Conservation (phyloP, 1,284 basidiomycete species). For the Ceratobasidium sp. region DNA sequence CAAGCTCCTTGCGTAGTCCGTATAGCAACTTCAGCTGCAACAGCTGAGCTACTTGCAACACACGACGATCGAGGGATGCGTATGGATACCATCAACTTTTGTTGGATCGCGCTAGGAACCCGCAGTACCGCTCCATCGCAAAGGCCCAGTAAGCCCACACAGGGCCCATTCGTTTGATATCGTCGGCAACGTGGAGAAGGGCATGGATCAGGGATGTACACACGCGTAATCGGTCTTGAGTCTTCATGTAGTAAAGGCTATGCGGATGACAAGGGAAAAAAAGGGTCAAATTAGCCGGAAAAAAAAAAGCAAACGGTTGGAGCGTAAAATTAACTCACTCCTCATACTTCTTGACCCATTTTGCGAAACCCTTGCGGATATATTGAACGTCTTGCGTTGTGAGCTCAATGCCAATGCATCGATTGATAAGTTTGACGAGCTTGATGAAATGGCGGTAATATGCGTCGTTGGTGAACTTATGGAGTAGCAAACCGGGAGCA, state of each 20-base stretch:
- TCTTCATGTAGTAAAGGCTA: not conserved
- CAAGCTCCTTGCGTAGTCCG: not conserved
- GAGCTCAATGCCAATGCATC: not conserved
- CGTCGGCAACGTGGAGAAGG: conserved; percentile 52
- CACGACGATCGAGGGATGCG: conserved; percentile 44
- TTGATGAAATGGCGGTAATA: conserved; percentile 48
- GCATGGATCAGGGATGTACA: conserved; percentile 51
- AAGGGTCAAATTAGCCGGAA: too few species aligned
- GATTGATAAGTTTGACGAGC: not conserved
- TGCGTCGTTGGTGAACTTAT: conserved; percentile 45
- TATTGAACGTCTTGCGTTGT: not conserved
- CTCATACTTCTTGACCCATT: conserved; percentile 24
- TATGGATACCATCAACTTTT: conserved; percentile 45
- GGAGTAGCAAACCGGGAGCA: conserved; percentile 50
- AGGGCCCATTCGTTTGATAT: conserved; percentile 14
- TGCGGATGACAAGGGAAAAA: not conserved
- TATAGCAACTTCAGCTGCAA: conserved; percentile 25
- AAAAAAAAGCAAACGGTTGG: too few species aligned
- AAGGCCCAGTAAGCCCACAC: conserved; percentile 36
- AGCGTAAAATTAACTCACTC: not conserved
- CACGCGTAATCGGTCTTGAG: not conserved
- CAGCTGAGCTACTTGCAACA: conserved; percentile 42
- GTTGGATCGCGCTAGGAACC: conserved; percentile 43
- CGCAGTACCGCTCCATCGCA: conserved; percentile 24
- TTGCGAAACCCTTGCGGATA: conserved; percentile 2